Conservation (phyloP, 768 basidiomycete species). For the Lentinula raphanica region DNA sequence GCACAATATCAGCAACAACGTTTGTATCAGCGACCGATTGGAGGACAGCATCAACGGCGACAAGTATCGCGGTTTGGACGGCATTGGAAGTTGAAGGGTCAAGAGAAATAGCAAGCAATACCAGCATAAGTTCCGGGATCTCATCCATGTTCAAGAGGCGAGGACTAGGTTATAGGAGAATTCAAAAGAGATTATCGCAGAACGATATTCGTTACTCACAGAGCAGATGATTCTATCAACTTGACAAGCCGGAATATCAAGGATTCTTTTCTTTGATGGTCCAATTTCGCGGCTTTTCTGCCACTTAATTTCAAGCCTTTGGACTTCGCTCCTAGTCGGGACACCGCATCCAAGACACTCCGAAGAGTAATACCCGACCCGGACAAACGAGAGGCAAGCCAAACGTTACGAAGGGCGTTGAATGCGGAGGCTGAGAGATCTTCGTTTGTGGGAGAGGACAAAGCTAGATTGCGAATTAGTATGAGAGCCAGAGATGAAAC, state of each 20-base stretch:
- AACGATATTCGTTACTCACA: conserved; percentile 29
- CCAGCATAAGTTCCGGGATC: conserved; percentile 41
- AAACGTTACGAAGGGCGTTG: conserved; percentile 28
- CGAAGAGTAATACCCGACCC: conserved; percentile 27
- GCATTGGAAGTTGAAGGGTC: conserved; percentile 44
- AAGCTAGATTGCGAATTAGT: conserved; percentile 15
- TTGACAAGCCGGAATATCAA: conserved; percentile 36
- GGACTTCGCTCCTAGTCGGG: conserved; percentile 40
- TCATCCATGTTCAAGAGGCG: conserved; percentile 32
- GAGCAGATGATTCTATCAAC: conserved; percentile 37
- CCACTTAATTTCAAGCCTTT: conserved; percentile 25
- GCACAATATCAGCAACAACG: conserved; percentile 20
- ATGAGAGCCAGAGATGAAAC: conserved; percentile 13
- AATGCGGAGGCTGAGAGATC: conserved; percentile 22
- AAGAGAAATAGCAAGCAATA: conserved; percentile 50
- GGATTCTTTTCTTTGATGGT: conserved; percentile 21
- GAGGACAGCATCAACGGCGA: conserved; percentile 44
- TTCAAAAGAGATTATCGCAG: conserved; percentile 1
- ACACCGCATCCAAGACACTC: conserved; percentile 31
- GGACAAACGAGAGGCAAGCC: conserved; percentile 16
- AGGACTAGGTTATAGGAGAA: conserved; percentile 21
- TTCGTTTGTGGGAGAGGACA: conserved; percentile 19
- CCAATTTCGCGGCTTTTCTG: conserved; percentile 21
- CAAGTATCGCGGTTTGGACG: conserved; percentile 40
- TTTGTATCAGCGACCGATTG: conserved; percentile 28